Evolutionary conservation across 495 filamentous ascomycete genomes (phyloP).

Genomic region (Xylona heveae): DNA sequence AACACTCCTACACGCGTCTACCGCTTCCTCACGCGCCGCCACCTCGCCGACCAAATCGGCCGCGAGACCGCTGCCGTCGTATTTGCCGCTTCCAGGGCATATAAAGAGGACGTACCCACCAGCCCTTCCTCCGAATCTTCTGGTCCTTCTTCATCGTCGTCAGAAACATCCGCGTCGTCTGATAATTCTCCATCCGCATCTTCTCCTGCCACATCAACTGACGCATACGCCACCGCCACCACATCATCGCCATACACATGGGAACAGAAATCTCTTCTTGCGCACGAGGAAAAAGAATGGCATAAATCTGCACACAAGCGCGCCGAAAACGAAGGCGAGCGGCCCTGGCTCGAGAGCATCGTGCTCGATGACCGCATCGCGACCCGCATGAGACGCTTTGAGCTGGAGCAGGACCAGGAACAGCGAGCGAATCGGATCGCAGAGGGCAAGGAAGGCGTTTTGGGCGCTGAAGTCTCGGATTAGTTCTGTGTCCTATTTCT

Average conservation of each 20-base stretch:
- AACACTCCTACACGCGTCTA: conserved; percentile 74
- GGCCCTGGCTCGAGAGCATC: conserved; percentile 57
- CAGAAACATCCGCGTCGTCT: not conserved
- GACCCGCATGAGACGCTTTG: conserved; percentile 61
- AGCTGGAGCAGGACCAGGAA: conserved; percentile 39
- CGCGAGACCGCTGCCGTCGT: conserved; percentile 75
- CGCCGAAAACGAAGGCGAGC: conserved; percentile 27
- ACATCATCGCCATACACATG: conserved; percentile 11
- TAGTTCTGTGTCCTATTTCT: no score
- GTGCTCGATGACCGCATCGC: conserved; percentile 61
- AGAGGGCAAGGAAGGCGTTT: conserved; percentile 42
- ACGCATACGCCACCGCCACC: conserved; percentile 18
- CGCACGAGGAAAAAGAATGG: conserved; percentile 72
- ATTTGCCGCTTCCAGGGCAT: conserved; percentile 37
- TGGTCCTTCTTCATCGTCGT: not conserved
- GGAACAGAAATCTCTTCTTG: conserved; percentile 53
- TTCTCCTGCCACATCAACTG: conserved; percentile 7
- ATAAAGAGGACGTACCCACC: conserved; percentile 6
- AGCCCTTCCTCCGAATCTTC: conserved; percentile 3
- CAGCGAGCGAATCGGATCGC: conserved; percentile 37
- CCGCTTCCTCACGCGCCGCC: conserved; percentile 72
- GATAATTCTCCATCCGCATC: no score
- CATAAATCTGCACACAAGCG: conserved; percentile 56
- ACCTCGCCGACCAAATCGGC: conserved; percentile 70
- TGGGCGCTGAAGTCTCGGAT: conserved; percentile 36